A percentile compares a stretch with the other conserved stretches of the same genome.
These are phyloP conservation scores for Trichoderma koningiopsis DNA, from an alignment of 2,329 filamentous ascomycete species.

Conservation along the genomic window DNA sequence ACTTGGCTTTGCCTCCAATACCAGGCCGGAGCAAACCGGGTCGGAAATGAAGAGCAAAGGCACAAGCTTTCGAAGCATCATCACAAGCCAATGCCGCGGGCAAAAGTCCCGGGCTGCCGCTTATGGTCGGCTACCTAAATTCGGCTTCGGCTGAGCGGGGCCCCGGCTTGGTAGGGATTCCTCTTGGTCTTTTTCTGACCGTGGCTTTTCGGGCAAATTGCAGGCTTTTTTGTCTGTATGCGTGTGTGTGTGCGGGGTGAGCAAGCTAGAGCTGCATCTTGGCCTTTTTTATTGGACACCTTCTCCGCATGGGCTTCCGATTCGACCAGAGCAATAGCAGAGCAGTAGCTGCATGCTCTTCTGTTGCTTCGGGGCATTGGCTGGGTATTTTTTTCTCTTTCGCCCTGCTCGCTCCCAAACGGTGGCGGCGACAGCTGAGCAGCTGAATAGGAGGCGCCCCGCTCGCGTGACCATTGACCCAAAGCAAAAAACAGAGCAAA, in stretches of 20 bases:
- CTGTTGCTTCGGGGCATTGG: not conserved
- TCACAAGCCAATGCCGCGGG: constrained; percentile 8
- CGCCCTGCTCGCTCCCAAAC: not conserved
- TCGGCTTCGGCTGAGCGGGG: constrained; percentile 22
- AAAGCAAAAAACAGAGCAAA: not conserved
- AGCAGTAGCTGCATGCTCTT: not conserved
- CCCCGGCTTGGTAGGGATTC: not conserved
- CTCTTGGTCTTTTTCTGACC: not conserved
- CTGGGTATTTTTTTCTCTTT: not conserved
- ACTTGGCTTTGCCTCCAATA: not conserved
- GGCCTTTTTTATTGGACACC: constrained; percentile 2
- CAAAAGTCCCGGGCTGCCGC: constrained; percentile 12
- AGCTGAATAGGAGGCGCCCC: constrained; percentile 21
- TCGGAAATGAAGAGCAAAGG: constrained; percentile 6
- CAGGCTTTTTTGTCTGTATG: not conserved
- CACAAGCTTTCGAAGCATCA: not conserved
- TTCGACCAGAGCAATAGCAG: not conserved
- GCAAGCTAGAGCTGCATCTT: constrained; percentile 20
- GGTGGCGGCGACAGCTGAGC: not conserved
- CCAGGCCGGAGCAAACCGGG: constrained; percentile 23
- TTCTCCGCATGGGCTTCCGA: constrained; percentile 21
- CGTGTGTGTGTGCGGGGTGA: not conserved
- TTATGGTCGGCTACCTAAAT: constrained; percentile 24
- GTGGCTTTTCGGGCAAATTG: not conserved
- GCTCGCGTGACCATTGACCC: constrained; percentile 25